Evolutionary conservation across 2,329 filamentous ascomycete genomes (phyloP).

Genomic region (Diaporthe citriasiana): DNA sequence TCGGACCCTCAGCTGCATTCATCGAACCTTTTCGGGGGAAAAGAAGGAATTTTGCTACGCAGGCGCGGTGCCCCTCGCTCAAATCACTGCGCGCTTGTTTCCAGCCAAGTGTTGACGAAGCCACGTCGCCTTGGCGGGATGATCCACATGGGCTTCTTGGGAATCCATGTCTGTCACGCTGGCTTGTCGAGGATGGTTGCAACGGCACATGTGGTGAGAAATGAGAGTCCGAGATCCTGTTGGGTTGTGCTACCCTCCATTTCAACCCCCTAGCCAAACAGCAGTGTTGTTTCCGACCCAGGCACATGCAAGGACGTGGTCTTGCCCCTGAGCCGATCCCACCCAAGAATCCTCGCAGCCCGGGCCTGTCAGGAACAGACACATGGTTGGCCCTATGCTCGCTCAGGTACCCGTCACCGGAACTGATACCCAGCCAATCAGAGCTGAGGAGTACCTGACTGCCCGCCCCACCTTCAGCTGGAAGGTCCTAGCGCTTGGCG

Average conservation of each 20-base stretch:
- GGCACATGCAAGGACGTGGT: constrained; percentile 36
- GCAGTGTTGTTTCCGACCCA: constrained; percentile 21
- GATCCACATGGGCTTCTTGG: constrained; percentile 28
- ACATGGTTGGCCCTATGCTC: constrained; percentile 51
- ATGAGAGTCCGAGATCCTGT: constrained; percentile 24
- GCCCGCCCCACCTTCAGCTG: constrained; percentile 39
- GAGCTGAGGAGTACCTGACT: constrained; percentile 41
- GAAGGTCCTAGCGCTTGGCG: constrained; percentile 34
- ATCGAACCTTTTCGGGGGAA: not conserved
- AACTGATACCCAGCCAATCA: constrained; percentile 51
- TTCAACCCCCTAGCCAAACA: constrained; percentile 27
- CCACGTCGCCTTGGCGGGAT: not conserved
- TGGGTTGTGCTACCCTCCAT: constrained; percentile 26
- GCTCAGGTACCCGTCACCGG: constrained; percentile 59
- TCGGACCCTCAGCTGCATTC: not conserved
- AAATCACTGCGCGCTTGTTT: constrained; percentile 11
- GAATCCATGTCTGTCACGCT: constrained; percentile 29
- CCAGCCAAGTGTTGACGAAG: constrained; percentile 17
- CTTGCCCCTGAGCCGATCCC: constrained; percentile 41
- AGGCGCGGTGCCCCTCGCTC: not conserved
- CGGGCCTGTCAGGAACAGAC: constrained; percentile 55
- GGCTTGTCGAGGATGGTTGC: constrained; percentile 31
- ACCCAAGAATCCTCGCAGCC: constrained; percentile 41
- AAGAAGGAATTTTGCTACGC: not conserved
- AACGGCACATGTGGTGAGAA: constrained; percentile 21